These are phyloP conservation scores for Bacterosira constricta DNA, from an alignment of 108 stramenopile genomes.

Conservation along the genomic window DNA sequence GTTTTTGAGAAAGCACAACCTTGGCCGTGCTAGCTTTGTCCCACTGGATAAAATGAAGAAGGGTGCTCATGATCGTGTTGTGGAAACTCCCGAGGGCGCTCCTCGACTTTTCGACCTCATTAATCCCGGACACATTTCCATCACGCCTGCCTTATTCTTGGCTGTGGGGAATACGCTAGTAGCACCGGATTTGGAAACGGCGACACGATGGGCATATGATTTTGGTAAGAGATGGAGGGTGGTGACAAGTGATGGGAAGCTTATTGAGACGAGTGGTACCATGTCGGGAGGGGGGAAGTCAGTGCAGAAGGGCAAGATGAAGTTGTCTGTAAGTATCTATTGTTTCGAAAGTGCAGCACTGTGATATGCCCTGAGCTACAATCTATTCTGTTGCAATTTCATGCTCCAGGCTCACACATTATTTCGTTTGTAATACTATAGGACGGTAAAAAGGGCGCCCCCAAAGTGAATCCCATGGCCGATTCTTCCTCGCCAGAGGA, in stretches of 20 bases:
- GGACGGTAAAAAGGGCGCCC: constrained; percentile 57
- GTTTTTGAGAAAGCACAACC: constrained; percentile 86
- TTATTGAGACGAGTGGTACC: constrained; percentile 97
- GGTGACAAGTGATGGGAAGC: constrained; percentile 92
- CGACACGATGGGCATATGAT: constrained; percentile 92
- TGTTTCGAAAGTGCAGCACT: too few species aligned
- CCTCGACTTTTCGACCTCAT: constrained; percentile 95
- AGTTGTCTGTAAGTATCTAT: constrained; percentile 78
- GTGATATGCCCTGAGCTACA: too few species aligned
- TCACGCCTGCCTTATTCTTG: constrained; percentile 91
- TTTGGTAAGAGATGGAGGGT: constrained; percentile 91
- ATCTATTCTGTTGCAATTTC: too few species aligned
- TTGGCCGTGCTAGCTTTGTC: constrained; percentile 96
- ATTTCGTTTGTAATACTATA: constrained; percentile 20
- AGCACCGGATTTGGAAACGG: constrained; percentile 92
- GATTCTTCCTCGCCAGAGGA: constrained; percentile 56
- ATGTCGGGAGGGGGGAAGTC: constrained; percentile 98
- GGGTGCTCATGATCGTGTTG: constrained; percentile 83
- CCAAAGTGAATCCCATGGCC: constrained; percentile 13
- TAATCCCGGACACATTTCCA: constrained; percentile 59
- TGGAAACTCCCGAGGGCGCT: constrained; percentile 88
- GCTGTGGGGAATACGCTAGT: constrained; percentile 97
- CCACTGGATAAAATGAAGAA: constrained; percentile 94
- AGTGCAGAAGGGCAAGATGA: constrained; percentile 86
- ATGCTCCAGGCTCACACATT: not conserved